These are phyloP conservation scores for Annulohypoxylon maeteangense DNA, from an alignment of 495 filamentous ascomycete genomes.

Conservation along the genomic window DNA sequence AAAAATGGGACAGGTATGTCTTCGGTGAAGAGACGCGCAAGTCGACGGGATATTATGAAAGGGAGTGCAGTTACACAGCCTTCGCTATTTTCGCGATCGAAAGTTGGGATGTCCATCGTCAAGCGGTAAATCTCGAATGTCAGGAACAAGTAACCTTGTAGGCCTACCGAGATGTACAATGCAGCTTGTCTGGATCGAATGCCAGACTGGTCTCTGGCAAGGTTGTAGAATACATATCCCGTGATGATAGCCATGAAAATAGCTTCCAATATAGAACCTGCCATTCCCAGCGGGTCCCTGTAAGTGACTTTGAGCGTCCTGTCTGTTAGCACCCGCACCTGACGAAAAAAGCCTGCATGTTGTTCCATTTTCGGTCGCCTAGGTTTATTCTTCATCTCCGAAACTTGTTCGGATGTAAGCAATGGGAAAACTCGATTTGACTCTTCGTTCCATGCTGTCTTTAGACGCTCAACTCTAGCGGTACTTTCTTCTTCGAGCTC, in stretches of 20 bases:
- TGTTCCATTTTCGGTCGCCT: conserved; percentile 27
- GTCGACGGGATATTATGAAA: conserved; percentile 71
- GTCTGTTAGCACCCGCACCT: conserved; percentile 70
- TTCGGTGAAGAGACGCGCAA: conserved; percentile 72
- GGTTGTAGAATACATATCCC: conserved; percentile 75
- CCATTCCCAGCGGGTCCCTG: conserved; percentile 76
- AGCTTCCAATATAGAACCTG: conserved; percentile 72
- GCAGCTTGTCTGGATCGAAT: conserved; percentile 74
- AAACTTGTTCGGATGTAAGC: conserved; percentile 13
- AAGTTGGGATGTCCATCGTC: conserved; percentile 74
- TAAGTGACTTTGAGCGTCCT: conserved; percentile 73
- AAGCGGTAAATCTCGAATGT: conserved; percentile 78
- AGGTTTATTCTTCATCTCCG: conserved; percentile 4
- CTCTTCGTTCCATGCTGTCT: conserved; percentile 62
- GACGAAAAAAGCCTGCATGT: conserved; percentile 63
- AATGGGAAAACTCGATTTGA: conserved; percentile 38
- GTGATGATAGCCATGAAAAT: conserved; percentile 72
- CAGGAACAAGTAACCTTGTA: conserved; percentile 79
- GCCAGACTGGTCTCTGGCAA: conserved; percentile 68
- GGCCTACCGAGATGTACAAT: conserved; percentile 70
- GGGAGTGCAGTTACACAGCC: conserved; percentile 73
- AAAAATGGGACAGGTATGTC: conserved; percentile 75
- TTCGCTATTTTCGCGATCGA: conserved; percentile 77
- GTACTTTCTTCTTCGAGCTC: conserved; percentile 68
- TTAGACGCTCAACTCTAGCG: conserved; percentile 64